These are phyloP conservation scores for Hemileccinum impolitum DNA, from an alignment of 768 basidiomycete species.

Conservation along the genomic window DNA sequence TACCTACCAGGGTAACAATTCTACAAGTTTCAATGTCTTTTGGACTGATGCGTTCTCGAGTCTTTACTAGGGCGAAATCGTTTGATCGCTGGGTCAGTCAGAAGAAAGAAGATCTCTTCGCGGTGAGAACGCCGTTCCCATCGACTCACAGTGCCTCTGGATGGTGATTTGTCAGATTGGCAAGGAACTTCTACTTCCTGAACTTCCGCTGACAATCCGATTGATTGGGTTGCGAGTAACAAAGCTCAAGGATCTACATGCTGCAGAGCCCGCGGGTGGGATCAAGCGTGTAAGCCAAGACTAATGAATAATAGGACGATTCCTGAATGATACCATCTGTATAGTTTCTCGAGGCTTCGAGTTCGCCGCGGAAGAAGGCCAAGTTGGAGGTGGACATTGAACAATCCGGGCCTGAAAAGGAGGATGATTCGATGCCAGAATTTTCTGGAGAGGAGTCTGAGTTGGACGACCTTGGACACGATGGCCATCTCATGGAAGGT, in stretches of 20 bases:
- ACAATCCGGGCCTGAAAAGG: conserved; percentile 19
- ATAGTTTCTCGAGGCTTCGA: conserved; percentile 57
- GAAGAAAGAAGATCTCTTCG: conserved; percentile 73
- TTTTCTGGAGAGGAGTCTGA: conserved; percentile 48
- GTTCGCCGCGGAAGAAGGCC: conserved; percentile 38
- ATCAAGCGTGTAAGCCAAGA: conserved; percentile 64
- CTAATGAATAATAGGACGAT: not conserved
- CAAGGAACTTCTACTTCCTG: conserved; percentile 75
- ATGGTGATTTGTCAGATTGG: conserved; percentile 53
- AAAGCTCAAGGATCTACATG: conserved; percentile 80
- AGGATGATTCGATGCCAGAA: conserved; percentile 46
- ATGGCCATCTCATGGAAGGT: conserved; percentile 8
- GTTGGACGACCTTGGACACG: conserved; percentile 5
- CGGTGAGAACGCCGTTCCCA: conserved; percentile 41
- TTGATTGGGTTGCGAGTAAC: conserved; percentile 88
- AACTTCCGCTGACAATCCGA: conserved; percentile 75
- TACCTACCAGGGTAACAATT: conserved; percentile 68
- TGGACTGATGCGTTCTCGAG: conserved; percentile 32
- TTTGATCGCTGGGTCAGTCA: conserved; percentile 69
- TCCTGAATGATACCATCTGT: not conserved
- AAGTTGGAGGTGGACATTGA: conserved; percentile 26
- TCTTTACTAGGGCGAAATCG: conserved; percentile 82
- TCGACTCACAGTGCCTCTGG: not conserved
- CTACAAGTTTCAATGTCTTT: not conserved
- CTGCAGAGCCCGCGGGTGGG: conserved; percentile 42